These are phyloP conservation scores for Jaapia argillacea DNA, from an alignment of 768 basidiomycete genomes.

Conservation along the genomic window DNA sequence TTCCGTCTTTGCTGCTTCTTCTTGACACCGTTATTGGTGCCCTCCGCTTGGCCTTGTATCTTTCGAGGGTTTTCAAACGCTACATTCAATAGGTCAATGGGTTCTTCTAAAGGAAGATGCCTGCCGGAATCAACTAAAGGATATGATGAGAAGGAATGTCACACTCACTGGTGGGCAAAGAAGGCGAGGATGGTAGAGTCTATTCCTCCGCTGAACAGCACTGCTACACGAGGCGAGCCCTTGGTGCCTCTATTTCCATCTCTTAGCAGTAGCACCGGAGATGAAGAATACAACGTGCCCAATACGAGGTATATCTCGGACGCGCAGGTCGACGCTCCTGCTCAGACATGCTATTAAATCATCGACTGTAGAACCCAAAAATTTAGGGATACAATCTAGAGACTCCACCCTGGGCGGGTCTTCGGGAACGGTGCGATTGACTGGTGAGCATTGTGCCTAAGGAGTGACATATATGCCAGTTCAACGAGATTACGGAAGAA, in stretches of 20 bases:
- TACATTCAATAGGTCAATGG: conserved; percentile 88
- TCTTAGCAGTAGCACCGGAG: conserved; percentile 1
- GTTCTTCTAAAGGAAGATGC: conserved; percentile 63
- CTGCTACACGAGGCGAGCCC: conserved; percentile 52
- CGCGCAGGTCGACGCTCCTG: conserved; percentile 56
- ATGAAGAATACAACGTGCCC: conserved; percentile 20
- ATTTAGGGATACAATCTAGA: conserved; percentile 32
- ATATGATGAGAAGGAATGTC: background rate
- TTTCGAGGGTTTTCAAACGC: conserved; percentile 95
- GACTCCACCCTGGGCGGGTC: conserved; percentile 23
- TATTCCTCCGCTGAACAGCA: conserved; percentile 94
- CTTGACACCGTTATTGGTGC: conserved; percentile 32
- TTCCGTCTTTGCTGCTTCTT: conserved; percentile 20
- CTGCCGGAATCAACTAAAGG: conserved; percentile 26
- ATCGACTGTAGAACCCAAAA: conserved; percentile 34
- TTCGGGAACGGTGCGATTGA: conserved; percentile 40
- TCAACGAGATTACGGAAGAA: no score
- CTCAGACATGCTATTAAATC: conserved; percentile 46
- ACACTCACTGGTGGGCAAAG: conserved; percentile 61
- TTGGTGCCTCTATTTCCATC: conserved; percentile 6
- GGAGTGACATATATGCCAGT: no score
- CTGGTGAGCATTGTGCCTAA: conserved; percentile 33
- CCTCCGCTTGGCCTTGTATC: conserved; percentile 35
- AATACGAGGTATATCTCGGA: conserved; percentile 53
- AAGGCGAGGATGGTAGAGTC: conserved; percentile 82